These are phyloP conservation scores for Coprinopsis strossmayeri DNA, from an alignment of 768 basidiomycete species.

Conservation along the genomic window DNA sequence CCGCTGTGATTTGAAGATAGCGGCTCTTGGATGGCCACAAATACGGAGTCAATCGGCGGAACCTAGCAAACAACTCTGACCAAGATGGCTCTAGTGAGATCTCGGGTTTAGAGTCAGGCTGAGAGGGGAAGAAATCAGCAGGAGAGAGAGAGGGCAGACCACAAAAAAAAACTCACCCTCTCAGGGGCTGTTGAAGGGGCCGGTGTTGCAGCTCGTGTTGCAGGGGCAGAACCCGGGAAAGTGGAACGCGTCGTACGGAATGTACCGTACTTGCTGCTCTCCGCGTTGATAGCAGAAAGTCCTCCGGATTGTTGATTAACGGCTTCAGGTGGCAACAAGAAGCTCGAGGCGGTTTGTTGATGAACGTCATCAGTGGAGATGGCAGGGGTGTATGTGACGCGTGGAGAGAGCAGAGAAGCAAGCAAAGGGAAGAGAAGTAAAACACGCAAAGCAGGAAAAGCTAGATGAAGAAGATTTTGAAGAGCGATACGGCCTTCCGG, in stretches of 20 bases:
- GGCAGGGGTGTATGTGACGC: constrained; percentile 54
- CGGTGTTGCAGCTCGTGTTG: constrained; percentile 47
- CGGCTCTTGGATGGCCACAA: constrained; percentile 74
- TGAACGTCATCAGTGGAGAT: constrained; percentile 31
- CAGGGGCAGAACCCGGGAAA: constrained; percentile 44
- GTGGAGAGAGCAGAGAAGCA: constrained; percentile 55
- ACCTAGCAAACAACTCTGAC: constrained; percentile 58
- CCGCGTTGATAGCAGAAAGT: constrained; percentile 36
- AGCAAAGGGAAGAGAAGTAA: constrained; percentile 57
- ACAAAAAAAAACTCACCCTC: constrained; percentile 28
- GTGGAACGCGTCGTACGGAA: constrained; percentile 50
- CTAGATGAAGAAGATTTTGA: constrained; percentile 29
- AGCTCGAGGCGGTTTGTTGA: constrained; percentile 40
- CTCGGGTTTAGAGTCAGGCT: constrained; percentile 42
- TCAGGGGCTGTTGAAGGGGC: constrained; percentile 34
- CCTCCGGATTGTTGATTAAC: constrained; percentile 42
- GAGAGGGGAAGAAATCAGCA: constrained; percentile 10
- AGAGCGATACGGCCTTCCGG: constrained; percentile 25
- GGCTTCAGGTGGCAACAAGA: constrained; percentile 48
- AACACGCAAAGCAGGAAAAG: constrained; percentile 59
- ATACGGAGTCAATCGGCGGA: constrained; percentile 66
- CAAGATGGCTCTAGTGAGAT: constrained; percentile 61
- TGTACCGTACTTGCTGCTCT: constrained; percentile 68
- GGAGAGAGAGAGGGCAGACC: not conserved
- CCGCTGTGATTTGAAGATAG: constrained; percentile 64